phyloP scores from a whole-genome alignment of 2,329 filamentous ascomycete species.

The Gremmenia infestans region DNA sequence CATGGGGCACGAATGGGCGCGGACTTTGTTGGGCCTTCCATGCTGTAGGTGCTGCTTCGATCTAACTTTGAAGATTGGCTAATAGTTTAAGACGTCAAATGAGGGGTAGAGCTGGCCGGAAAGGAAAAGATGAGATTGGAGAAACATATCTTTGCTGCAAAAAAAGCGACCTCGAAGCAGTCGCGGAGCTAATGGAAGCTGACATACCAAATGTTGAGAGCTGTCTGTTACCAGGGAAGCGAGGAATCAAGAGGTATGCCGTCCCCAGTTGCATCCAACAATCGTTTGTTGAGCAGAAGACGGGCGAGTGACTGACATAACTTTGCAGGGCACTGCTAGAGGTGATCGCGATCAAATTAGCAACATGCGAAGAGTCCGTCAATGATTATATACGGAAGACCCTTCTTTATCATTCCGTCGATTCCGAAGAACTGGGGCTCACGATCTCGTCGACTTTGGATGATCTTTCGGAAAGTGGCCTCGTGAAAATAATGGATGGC shows the following conservation, averaged over 20 bases:
- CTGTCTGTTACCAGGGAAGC: constrained; percentile 61
- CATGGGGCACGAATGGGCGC: constrained; percentile 72
- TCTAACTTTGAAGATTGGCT: constrained; percentile 22
- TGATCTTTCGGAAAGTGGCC: constrained; percentile 50
- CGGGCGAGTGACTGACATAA: constrained; percentile 1
- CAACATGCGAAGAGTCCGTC: constrained; percentile 59
- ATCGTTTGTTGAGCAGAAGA: background rate
- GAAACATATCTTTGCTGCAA: constrained; percentile 75
- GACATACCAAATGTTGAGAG: constrained; percentile 67
- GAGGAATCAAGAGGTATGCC: constrained; percentile 58
- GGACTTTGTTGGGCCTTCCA: constrained; percentile 70
- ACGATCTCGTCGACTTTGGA: constrained; percentile 55
- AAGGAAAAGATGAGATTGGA: constrained; percentile 72
- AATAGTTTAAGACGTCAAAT: constrained; percentile 55
- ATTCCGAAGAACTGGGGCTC: constrained; percentile 42
- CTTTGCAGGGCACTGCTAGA: constrained; percentile 62
- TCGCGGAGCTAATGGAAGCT: constrained; percentile 65
- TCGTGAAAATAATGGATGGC: constrained; percentile 47
- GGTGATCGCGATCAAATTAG: constrained; percentile 62
- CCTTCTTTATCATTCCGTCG: constrained; percentile 55
- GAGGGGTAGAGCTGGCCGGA: constrained; percentile 71
- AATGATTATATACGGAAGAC: constrained; percentile 66
- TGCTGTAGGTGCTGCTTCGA: constrained; percentile 46
- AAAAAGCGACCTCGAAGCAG: constrained; percentile 61
- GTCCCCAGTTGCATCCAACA: background rate